Percentiles rank a stretch among this genome's conserved stretches.
phyloP scores from a whole-genome alignment of 371 early-diverging fungal species.

The Apophysomyces trapeziformis region DNA sequence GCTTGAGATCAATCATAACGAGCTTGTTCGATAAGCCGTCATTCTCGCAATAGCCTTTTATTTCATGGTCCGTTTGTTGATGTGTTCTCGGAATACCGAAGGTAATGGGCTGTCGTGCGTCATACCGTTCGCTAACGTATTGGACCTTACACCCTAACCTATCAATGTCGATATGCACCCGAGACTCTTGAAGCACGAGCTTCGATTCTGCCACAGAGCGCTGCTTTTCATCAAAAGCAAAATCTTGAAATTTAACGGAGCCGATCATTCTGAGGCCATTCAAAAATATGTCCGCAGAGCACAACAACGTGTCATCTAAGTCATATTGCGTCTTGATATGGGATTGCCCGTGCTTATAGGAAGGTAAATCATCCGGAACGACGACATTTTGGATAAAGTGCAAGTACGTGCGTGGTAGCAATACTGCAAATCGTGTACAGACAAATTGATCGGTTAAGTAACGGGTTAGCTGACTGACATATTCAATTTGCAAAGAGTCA shows the following conservation, averaged over 20 bases:
- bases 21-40: conserved; percentile 55
- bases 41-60: conserved; percentile 12
- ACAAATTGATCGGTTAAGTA: conserved; percentile 59
- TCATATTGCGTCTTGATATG: conserved; percentile 68
- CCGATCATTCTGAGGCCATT: conserved; percentile 61
- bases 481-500: conserved; percentile 71
- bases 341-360: conserved; percentile 55
- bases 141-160: conserved; percentile 57
- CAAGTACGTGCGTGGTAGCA: conserved; percentile 65
- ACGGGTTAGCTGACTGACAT: conserved; percentile 64
- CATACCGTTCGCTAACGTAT: conserved; percentile 52
- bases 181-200: conserved; percentile 60
- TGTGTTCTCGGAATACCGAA: conserved; percentile 74
- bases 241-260: conserved; percentile 63
- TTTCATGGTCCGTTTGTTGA: conserved; percentile 9
- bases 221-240: conserved; percentile 58
- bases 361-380: conserved; percentile 71
- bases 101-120: conserved; percentile 29
- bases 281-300: conserved; percentile 69
- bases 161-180: conserved; percentile 62
- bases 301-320: conserved; percentile 64
- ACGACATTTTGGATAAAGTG: conserved; percentile 81
- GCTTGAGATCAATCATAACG: conserved; percentile 65
- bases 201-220: conserved; percentile 56
- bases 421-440: conserved; percentile 59